Evolutionary conservation across 2,329 filamentous ascomycete genomes (phyloP).

Genomic region (Juglanconis oblonga): DNA sequence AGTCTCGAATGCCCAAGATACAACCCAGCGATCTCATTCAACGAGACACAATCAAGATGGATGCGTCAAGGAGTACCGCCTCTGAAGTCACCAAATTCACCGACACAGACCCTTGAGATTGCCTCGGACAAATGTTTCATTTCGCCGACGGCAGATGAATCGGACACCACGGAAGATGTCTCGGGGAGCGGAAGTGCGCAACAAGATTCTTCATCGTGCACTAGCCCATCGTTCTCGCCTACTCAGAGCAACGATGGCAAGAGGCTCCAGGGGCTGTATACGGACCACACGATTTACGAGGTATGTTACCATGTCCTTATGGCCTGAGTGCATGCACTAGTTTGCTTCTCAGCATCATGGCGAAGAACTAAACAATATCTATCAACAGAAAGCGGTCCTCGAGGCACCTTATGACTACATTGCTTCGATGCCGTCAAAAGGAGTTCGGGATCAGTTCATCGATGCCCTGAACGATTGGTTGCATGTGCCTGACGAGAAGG

Average conservation of each 20-base stretch:
- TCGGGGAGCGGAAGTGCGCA: too few relatives aligned
- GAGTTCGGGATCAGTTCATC: background rate
- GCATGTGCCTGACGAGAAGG: background rate
- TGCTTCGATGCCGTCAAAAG: constrained; percentile 1
- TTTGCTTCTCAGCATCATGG: background rate
- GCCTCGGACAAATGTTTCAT: too few relatives aligned
- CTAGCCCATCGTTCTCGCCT: too few relatives aligned
- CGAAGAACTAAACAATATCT: background rate
- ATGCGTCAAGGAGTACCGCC: too few relatives aligned
- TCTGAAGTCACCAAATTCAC: too few relatives aligned
- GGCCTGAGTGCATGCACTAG: background rate
- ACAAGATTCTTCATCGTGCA: too few relatives aligned
- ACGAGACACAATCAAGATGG: too few relatives aligned
- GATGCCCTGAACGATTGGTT: background rate
- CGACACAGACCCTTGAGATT: too few relatives aligned
- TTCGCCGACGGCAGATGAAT: too few relatives aligned
- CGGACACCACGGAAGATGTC: too few relatives aligned
- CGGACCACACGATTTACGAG: background rate
- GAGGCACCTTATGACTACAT: background rate
- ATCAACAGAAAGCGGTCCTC: background rate
- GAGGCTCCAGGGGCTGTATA: too few relatives aligned
- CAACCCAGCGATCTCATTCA: background rate
- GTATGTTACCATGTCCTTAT: background rate
- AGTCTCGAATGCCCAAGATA: constrained; percentile 11
- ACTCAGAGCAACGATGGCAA: too few relatives aligned